Percentiles rank a stretch among this genome's conserved stretches.
Evolutionary conservation across 306 rosid genomes (phyloP).

Genomic region (Cucurbita argyrosperma): DNA sequence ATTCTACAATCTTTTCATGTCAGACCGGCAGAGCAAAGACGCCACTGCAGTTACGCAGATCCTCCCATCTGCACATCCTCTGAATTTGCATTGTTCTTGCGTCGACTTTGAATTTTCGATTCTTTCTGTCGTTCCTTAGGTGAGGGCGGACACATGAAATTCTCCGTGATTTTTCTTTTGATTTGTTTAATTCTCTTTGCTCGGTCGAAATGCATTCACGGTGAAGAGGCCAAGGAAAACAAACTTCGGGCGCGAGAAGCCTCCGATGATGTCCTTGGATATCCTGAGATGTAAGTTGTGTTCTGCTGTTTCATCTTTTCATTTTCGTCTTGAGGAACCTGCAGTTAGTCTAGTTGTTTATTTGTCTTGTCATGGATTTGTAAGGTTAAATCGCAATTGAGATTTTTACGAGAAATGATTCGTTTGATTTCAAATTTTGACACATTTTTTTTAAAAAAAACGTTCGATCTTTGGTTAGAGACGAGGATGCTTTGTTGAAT

Average conservation of each 20-base stretch:
- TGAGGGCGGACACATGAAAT: conserved; percentile 38
- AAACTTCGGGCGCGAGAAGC: conserved; percentile 81
- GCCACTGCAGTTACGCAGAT: not conserved
- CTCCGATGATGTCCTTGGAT: conserved; percentile 63
- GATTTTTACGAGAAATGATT: not conserved
- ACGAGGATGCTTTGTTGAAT: conserved; percentile 82
- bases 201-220: conserved; percentile 22
- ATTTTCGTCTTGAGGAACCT: not conserved
- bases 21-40: not conserved
- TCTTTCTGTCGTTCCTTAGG: not conserved
- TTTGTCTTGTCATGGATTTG: not conserved
- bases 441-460: not conserved
- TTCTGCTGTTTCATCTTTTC: not conserved
- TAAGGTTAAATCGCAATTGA: not conserved
- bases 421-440: not conserved
- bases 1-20: not conserved
- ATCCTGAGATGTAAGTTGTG: conserved; percentile 58
- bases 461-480: conserved; percentile 24
- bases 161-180: conserved; percentile 16
- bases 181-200: conserved; percentile 29
- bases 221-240: conserved; percentile 42
- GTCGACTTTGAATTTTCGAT: not conserved
- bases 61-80: not conserved
- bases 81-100: not conserved
- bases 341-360: not conserved